phyloP scores from a whole-genome alignment of 164 flowering plant genomes.

The Liquidambar formosana region DNA sequence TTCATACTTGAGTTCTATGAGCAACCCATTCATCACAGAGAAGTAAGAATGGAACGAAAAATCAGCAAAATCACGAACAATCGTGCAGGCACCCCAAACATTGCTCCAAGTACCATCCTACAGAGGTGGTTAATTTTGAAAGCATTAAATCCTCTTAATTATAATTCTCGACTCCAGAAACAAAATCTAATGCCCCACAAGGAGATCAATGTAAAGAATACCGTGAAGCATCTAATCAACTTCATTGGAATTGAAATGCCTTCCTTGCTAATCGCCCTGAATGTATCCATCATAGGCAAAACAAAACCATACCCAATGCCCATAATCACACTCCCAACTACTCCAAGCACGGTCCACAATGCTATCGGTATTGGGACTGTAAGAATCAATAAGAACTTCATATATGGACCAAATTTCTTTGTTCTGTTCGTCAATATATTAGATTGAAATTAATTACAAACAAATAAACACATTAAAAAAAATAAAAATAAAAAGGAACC shows the following conservation, averaged over 20 bases:
- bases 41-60: constrained; percentile 28
- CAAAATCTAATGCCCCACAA: not conserved
- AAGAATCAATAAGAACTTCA: constrained; percentile 16
- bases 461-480: not conserved
- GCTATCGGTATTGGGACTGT: constrained; percentile 9
- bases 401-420: constrained; percentile 14
- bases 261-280: constrained; percentile 20
- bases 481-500: too few species aligned
- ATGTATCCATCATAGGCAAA: constrained; percentile 26
- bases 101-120: constrained; percentile 25
- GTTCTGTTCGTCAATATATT: constrained; percentile 1
- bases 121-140: not conserved
- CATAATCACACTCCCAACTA: constrained; percentile 15
- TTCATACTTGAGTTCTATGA: constrained; percentile 8
- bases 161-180: not conserved
- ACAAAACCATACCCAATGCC: constrained; percentile 16
- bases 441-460: not conserved
- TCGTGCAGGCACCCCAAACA: constrained; percentile 24
- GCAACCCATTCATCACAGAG: constrained; percentile 27
- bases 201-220: not conserved
- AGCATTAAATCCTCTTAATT: not conserved
- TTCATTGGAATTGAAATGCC: constrained; percentile 4
- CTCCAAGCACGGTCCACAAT: constrained; percentile 9
- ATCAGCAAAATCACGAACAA: constrained; percentile 25
- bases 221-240: constrained; percentile 20